A percentile compares a stretch with the other conserved stretches of the same genome.
phyloP scores from a whole-genome alignment of 352 stramenopile genomes.

The Phytophthora pinifolia region DNA sequence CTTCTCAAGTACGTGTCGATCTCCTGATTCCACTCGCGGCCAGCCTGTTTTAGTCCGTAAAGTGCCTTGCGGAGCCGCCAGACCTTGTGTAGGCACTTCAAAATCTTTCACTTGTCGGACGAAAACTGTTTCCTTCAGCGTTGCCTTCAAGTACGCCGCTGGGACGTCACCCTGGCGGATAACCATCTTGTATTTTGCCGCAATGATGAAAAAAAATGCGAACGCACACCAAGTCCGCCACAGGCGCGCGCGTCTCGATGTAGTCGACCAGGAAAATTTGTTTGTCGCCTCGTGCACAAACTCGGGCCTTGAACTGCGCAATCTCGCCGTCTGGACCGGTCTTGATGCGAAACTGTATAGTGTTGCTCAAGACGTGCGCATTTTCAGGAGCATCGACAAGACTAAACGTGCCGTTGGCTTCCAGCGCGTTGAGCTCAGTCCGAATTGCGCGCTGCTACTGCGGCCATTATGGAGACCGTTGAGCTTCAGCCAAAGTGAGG shows the following conservation, averaged over 20 bases:
- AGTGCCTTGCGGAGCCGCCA: constrained; percentile 3
- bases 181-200: background rate
- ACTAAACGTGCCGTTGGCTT: constrained; percentile 1
- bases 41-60: constrained; percentile 5
- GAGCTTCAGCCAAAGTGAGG: background rate
- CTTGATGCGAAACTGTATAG: constrained; percentile 9
- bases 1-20: constrained; percentile 3
- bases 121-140: constrained; percentile 1
- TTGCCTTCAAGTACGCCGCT: constrained; percentile 5
- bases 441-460: background rate
- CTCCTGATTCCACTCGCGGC: constrained; percentile 5
- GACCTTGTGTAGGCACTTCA: constrained; percentile 7
- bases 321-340: background rate
- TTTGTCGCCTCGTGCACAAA: constrained; percentile 5
- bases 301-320: constrained; percentile 2
- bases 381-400: constrained; percentile 6
- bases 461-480: constrained; percentile 1
- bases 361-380: constrained; percentile 4
- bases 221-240: constrained; percentile 1
- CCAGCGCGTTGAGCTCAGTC: background rate
- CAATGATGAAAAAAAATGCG: background rate
- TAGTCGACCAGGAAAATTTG: constrained; percentile 5
- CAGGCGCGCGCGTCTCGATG: background rate
- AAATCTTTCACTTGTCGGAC: constrained; percentile 2
- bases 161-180: constrained; percentile 1